A percentile compares a stretch with the other conserved stretches of the same genome.
phyloP scores from a whole-genome alignment of 179 eudicot genomes.

The Carnegiea gigantea region DNA sequence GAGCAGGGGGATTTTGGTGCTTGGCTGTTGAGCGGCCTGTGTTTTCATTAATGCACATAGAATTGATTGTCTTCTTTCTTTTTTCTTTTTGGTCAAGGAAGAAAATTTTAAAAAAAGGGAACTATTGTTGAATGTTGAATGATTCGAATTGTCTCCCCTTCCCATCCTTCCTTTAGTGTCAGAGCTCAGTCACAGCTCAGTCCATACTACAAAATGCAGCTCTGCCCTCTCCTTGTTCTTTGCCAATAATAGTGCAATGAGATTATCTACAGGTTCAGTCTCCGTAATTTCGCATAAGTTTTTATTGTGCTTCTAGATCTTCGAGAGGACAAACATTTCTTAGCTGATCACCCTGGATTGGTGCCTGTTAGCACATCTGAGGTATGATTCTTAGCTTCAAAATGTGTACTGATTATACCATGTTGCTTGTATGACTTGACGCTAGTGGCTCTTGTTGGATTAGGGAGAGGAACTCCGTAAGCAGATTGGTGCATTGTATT shows the following conservation, averaged over 20 bases:
- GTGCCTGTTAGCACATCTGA: conserved; percentile 82
- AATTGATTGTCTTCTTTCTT: no score
- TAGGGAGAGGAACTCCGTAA: conserved; percentile 97
- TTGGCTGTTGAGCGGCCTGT: no score
- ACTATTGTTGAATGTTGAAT: no score
- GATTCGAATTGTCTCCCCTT: no score
- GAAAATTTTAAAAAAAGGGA: no score
- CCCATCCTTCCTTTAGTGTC: neutral
- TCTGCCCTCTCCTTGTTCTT: neutral
- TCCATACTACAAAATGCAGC: neutral
- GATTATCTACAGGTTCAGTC: neutral
- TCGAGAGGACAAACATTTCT: conserved; percentile 84
- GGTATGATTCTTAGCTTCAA: conserved; percentile 36
- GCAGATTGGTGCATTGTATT: conserved; percentile 85
- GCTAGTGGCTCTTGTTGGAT: conserved; percentile 17
- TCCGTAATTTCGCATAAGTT: conserved; percentile 1
- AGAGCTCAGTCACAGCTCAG: neutral
- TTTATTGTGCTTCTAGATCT: conserved; percentile 51
- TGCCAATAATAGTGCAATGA: neutral
- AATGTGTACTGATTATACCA: neutral
- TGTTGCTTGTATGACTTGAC: conserved; percentile 17
- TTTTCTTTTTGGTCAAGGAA: no score
- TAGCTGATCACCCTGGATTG: conserved; percentile 95
- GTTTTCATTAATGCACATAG: no score
- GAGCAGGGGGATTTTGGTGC: neutral